These are phyloP conservation scores for Quercus tomentella DNA, from an alignment of 331 rosid species.

Conservation along the genomic window DNA sequence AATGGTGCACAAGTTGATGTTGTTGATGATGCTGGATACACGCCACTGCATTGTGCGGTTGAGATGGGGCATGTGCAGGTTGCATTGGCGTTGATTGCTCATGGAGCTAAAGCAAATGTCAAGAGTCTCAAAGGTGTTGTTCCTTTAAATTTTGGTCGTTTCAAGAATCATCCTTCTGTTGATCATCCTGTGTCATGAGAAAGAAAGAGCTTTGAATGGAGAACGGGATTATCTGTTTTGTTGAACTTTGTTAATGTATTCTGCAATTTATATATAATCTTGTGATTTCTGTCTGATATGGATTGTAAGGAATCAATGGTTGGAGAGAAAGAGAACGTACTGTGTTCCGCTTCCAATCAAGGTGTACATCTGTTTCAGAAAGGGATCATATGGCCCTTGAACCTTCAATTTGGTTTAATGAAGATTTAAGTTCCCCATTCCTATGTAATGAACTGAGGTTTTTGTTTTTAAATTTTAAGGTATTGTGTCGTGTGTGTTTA, in stretches of 20 bases:
- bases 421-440: not conserved
- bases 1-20: constrained; percentile 64
- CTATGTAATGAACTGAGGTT: not conserved
- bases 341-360: not conserved
- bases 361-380: not conserved
- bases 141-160: constrained; percentile 16
- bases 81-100: constrained; percentile 45
- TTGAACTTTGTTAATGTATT: not conserved
- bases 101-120: constrained; percentile 38
- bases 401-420: not conserved
- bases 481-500: too few relatives aligned
- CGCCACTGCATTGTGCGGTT: constrained; percentile 67
- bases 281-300: constrained; percentile 2
- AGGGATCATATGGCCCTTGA: not conserved
- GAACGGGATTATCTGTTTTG: not conserved
- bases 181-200: constrained; percentile 19
- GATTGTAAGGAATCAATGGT: not conserved
- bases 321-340: not conserved
- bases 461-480: not conserved
- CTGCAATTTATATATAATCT: constrained; percentile 3
- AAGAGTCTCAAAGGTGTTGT: constrained; percentile 28
- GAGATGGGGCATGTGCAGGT: constrained; percentile 70
- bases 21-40: constrained; percentile 59
- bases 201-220: constrained; percentile 13
- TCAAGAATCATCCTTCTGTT: constrained; percentile 28